Percentiles rank a stretch among this genome's conserved stretches.
Conservation (phyloP, 257 asterid genomes). For the Eustoma russellianum region DNA sequence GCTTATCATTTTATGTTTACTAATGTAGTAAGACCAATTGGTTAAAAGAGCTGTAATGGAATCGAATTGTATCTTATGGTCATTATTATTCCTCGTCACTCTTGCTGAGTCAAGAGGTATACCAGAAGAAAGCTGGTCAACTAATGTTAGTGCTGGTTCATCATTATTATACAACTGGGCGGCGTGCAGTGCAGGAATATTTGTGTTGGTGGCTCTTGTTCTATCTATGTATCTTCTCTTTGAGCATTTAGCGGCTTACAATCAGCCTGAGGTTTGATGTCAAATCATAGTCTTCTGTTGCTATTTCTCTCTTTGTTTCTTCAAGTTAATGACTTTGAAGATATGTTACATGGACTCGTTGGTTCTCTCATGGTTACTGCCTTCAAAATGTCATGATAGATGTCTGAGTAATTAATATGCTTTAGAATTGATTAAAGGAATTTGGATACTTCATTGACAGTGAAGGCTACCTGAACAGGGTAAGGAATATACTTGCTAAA, state of each 20-base stretch:
- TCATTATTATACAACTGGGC: conserved; percentile 62
- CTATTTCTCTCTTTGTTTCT: neutral
- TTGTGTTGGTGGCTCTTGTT: conserved; percentile 70
- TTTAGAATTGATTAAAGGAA: too few relatives aligned
- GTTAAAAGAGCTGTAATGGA: conserved; percentile 35
- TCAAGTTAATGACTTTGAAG: neutral
- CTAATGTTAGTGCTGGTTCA: conserved; percentile 27
- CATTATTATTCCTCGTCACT: conserved; percentile 27
- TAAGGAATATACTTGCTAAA: too few relatives aligned
- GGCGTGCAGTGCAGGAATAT: conserved; percentile 64
- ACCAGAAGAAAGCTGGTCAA: conserved; percentile 33
- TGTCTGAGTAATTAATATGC: too few relatives aligned
- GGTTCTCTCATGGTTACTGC: too few relatives aligned
- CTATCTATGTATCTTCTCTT: conserved; percentile 74
- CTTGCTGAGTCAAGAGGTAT: conserved; percentile 52
- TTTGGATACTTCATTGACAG: too few relatives aligned
- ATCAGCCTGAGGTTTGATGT: conserved; percentile 75
- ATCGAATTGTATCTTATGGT: conserved; percentile 46
- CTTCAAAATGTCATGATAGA: too few relatives aligned
- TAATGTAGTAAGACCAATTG: neutral
- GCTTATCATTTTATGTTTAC: neutral
- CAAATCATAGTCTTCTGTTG: neutral
- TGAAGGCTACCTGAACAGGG: too few relatives aligned
- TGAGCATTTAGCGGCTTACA: conserved; percentile 87
- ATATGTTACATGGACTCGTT: neutral